These are phyloP conservation scores for Tephrocybe sp. DNA, from an alignment of 768 basidiomycete species.

Conservation along the genomic window DNA sequence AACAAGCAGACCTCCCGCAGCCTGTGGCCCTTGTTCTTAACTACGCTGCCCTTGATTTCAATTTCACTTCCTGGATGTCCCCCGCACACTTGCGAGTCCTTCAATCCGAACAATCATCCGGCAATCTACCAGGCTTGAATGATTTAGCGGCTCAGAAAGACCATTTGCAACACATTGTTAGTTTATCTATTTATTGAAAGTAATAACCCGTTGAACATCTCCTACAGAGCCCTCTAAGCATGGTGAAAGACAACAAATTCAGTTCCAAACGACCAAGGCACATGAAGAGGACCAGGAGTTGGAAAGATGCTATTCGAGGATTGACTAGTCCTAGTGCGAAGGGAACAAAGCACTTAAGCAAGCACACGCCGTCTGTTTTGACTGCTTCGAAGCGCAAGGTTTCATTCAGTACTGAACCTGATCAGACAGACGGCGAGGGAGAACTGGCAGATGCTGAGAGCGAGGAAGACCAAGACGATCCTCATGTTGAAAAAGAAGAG, in stretches of 20 bases:
- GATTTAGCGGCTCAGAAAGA: constrained; percentile 79
- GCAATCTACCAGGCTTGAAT: constrained; percentile 71
- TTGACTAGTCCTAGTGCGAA: constrained; percentile 41
- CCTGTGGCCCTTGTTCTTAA: constrained; percentile 85
- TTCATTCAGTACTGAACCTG: constrained; percentile 8
- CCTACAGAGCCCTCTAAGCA: constrained; percentile 76
- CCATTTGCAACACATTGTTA: constrained; percentile 77
- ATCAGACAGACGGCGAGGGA: constrained; percentile 44
- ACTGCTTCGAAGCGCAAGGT: constrained; percentile 17
- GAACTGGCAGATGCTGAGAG: constrained; percentile 55
- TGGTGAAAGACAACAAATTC: constrained; percentile 73
- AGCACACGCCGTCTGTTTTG: constrained; percentile 25
- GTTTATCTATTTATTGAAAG: constrained; percentile 11
- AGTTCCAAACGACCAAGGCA: constrained; percentile 37
- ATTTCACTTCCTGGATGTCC: constrained; percentile 98
- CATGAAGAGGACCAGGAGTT: constrained; percentile 55
- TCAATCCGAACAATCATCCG: constrained; percentile 83
- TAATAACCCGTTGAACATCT: constrained; percentile 1
- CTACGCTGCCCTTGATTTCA: constrained; percentile 95
- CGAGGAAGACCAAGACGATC: constrained; percentile 46
- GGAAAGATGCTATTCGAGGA: constrained; percentile 58
- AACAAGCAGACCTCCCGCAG: constrained; percentile 52
- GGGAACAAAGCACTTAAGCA: constrained; percentile 18
- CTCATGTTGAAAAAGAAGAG: constrained; percentile 52
- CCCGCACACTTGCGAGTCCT: constrained; percentile 80